Evolutionary conservation across 2,329 filamentous ascomycete genomes (phyloP).

Genomic region (Ophiostoma ips): DNA sequence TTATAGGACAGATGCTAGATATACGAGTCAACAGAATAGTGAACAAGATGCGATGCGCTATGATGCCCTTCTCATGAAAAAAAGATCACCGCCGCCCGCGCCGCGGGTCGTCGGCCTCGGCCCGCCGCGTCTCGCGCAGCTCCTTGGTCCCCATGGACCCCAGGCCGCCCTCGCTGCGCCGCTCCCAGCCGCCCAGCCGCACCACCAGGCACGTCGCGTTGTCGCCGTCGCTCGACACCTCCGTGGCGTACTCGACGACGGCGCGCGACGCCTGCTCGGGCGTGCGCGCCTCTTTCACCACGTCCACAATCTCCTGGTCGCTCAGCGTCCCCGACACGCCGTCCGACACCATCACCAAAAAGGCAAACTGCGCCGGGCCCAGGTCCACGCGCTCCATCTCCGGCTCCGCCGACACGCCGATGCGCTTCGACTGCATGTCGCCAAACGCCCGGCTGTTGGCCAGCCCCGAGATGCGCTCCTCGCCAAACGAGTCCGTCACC

Average conservation of each 20-base stretch:
- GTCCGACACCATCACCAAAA: conserved; percentile 78
- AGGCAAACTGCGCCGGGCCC: conserved; percentile 71
- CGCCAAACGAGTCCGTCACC: conserved; percentile 90
- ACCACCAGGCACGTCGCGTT: conserved; percentile 58
- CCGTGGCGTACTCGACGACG: conserved; percentile 77
- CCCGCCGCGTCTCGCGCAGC: conserved; percentile 66
- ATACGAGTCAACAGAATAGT: too few species aligned
- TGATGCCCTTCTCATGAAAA: too few species aligned
- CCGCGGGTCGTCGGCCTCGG: conserved; percentile 71
- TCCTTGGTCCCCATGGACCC: conserved; percentile 88
- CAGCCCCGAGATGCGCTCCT: conserved; percentile 84
- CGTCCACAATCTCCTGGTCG: conserved; percentile 93
- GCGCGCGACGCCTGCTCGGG: conserved; percentile 71
- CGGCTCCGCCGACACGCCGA: conserved; percentile 88
- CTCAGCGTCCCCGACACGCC: conserved; percentile 74
- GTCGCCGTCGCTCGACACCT: conserved; percentile 56
- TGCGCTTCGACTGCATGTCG: conserved; percentile 79
- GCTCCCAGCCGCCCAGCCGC: conserved; percentile 54
- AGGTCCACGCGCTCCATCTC: conserved; percentile 72
- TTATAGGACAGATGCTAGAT: too few species aligned
- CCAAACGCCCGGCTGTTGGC: conserved; percentile 93
- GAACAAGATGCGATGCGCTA: too few species aligned
- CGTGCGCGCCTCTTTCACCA: conserved; percentile 84
- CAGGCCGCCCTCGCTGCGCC: conserved; percentile 67
- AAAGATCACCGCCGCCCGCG: conserved; percentile 45